Evolutionary conservation across 306 rosid genomes (phyloP), one percentile per base, ranked within the genome.

Genomic region (Coriaria nepalensis): DNA sequence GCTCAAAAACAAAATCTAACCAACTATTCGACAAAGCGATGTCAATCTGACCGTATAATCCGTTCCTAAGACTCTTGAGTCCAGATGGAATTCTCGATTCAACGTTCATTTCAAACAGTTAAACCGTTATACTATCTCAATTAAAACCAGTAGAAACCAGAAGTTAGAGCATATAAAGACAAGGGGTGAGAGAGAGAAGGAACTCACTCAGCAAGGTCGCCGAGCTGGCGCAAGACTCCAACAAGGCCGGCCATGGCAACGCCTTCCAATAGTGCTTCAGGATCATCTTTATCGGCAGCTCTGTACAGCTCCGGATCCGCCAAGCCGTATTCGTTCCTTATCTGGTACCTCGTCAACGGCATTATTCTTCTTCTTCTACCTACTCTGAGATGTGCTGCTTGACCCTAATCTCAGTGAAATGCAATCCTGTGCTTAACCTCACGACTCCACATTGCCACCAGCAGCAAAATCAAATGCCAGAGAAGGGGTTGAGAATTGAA

Each of bases 161-260:
- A 45, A 9, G 11, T 11, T 9, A 13, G 15, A 38, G 33, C 6
- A 45, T 5, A 10, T n/a, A 13, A 20, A 59, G 10, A 57, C 40
- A 59, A 55, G 8, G 20, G 11, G 9, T 33, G 45, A 53, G 39
- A 13, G 29, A 52, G 39, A 41, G 55, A 53, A 35, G 32, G 49
- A 46, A 32, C 81, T 69, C 36, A 92, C 99, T 86, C 94, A 6
- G 96, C 78, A 15, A 92, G 94, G 78, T 92, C 96, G 2, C 96
- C 99, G 61, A 92, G 96, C 69, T 92, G 99, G 49, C 99, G 99
- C 59, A 92, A 68, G 47, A 92, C 76, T 4, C 96, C 99, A 36
- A 78, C 93, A 35, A 92, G 87, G 40, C 86, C 96, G 0, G 86
- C 79, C 88, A 86, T 78, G 57, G 96, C 83, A 9, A 86, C 79